Conservation (phyloP, 169 alveolate species). For the Cryptosporidium muris region DNA sequence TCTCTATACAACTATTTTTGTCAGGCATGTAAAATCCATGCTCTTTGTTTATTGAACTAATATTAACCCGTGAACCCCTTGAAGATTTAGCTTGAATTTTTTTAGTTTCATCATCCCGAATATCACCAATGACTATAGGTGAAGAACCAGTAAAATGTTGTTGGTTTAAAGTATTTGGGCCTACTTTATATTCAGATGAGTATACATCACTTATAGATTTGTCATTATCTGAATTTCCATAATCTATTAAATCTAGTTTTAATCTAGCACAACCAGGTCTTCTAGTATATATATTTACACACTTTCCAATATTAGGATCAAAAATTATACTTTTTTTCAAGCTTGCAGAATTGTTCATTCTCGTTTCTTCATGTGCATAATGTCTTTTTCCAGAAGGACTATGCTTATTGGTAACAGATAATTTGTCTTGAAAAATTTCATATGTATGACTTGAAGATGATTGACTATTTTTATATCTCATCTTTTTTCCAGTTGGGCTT, state of each 20-base stretch:
- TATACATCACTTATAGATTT: no score
- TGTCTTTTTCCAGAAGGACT: neutral
- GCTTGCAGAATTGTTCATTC: slow-evolving; percentile 1
- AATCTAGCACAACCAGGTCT: slow-evolving; percentile 56
- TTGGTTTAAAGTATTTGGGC: slow-evolving; percentile 3
- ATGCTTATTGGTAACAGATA: neutral
- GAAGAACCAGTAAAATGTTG: slow-evolving; percentile 58
- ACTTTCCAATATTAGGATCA: slow-evolving; percentile 24
- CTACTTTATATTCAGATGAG: no score
- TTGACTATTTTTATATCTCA: no score
- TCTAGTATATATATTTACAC: slow-evolving; percentile 57
- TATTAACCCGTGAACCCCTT: slow-evolving; percentile 17
- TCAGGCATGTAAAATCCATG: slow-evolving; percentile 34
- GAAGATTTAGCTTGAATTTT: neutral
- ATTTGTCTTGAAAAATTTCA: slow-evolving; percentile 2
- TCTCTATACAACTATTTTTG: slow-evolving; percentile 16
- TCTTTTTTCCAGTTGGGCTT: no score
- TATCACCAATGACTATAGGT: slow-evolving; percentile 28
- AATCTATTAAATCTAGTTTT: slow-evolving; percentile 46
- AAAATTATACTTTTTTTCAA: slow-evolving; percentile 26
- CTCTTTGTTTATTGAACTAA: slow-evolving; percentile 25
- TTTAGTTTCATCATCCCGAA: slow-evolving; percentile 7
- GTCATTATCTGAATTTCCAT: slow-evolving; percentile 28
- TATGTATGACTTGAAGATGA: slow-evolving; percentile 17
- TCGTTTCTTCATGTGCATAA: slow-evolving; percentile 30